These are phyloP conservation scores for Lunularia cruciata DNA, from an alignment of 225 moss, liverwort and hornwort species.

Conservation along the genomic window DNA sequence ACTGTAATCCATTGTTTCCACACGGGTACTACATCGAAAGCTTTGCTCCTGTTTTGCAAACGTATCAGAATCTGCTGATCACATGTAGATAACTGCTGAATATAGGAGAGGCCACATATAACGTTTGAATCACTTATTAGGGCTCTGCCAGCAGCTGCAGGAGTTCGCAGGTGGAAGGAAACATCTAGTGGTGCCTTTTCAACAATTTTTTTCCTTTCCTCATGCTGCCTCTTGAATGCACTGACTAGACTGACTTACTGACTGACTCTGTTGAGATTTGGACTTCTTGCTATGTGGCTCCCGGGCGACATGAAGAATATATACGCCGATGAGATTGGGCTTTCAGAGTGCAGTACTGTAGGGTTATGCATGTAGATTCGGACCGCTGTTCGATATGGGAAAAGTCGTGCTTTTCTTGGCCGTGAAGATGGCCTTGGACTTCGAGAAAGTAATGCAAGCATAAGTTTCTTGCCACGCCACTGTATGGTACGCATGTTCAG, in stretches of 20 bases:
- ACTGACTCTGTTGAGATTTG: not conserved
- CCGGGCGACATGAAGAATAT: not conserved
- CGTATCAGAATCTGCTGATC: conserved; percentile 1
- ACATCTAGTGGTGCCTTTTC: not conserved
- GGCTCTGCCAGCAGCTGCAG: not conserved
- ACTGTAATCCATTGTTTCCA: too few relatives aligned
- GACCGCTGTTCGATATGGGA: not conserved
- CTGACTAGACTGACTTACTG: not conserved
- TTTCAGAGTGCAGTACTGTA: not conserved
- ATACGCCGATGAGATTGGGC: not conserved
- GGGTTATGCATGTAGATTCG: not conserved
- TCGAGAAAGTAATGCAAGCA: not conserved
- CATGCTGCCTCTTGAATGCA: not conserved
- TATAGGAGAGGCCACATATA: not conserved
- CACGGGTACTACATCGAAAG: too few relatives aligned
- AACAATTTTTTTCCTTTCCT: not conserved
- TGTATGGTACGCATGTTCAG: not conserved
- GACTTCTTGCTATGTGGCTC: not conserved
- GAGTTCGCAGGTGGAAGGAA: not conserved
- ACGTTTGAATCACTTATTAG: conserved; percentile 8
- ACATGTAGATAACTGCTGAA: conserved; percentile 1
- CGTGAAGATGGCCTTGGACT: not conserved
- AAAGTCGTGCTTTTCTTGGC: conserved; percentile 12
- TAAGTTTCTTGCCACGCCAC: not conserved
- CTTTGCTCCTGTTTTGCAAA: not conserved